Evolutionary conservation across 805 yeast genomes (phyloP).

Genomic region (Spathaspora passalidarum): DNA sequence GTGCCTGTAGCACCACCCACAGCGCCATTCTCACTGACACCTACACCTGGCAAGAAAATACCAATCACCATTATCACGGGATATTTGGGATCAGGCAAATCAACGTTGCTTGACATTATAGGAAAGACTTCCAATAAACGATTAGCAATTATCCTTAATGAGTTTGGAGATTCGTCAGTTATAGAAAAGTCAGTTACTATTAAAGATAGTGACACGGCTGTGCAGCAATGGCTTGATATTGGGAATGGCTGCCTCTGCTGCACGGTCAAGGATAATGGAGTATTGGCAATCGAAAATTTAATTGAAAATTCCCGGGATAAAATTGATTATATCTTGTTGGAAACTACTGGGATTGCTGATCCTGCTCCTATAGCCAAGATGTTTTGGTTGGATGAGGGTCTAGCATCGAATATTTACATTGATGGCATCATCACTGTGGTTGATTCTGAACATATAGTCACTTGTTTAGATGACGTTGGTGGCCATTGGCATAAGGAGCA

Average conservation of each 20-base stretch:
- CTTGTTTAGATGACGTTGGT: slow-evolving; percentile 67
- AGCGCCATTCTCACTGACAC: slow-evolving; percentile 12
- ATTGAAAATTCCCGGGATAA: slow-evolving; percentile 65
- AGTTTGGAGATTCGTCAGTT: slow-evolving; percentile 86
- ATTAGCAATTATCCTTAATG: slow-evolving; percentile 88
- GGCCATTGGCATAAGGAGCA: slow-evolving; percentile 63
- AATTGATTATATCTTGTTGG: slow-evolving; percentile 88
- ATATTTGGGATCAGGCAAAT: slow-evolving; percentile 91
- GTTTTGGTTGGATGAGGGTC: slow-evolving; percentile 96
- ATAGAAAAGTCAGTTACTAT: slow-evolving; percentile 86
- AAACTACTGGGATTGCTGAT: slow-evolving; percentile 95
- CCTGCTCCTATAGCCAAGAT: slow-evolving; percentile 96
- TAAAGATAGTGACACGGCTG: slow-evolving; percentile 45
- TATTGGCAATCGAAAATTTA: slow-evolving; percentile 86
- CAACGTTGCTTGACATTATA: slow-evolving; percentile 74
- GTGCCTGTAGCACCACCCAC: slow-evolving; percentile 3
- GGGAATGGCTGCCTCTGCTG: slow-evolving; percentile 98
- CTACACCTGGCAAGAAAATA: slow-evolving; percentile 43
- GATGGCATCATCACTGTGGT: slow-evolving; percentile 91
- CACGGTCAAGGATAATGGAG: slow-evolving; percentile 93
- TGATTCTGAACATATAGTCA: slow-evolving; percentile 65
- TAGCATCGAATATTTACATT: slow-evolving; percentile 77
- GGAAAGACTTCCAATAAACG: slow-evolving; percentile 68
- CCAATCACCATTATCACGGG: slow-evolving; percentile 95
- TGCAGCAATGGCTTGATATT: slow-evolving; percentile 92